Evolutionary conservation across 164 flowering plant species (phyloP).

Genomic region (Taxillus chinensis): DNA sequence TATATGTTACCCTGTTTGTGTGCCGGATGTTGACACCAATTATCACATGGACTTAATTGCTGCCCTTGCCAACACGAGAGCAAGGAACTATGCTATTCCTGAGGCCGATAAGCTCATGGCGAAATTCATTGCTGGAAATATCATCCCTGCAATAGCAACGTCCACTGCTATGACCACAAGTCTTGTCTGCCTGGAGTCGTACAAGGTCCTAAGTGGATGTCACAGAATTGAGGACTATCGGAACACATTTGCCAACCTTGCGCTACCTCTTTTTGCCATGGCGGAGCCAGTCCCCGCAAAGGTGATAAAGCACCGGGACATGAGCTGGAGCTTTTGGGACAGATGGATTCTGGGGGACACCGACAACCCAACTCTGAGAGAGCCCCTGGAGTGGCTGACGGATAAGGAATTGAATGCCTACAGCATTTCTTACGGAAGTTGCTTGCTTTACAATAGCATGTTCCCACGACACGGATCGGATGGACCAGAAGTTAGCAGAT

Average conservation of each 20-base stretch:
- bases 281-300: conserved; percentile 90
- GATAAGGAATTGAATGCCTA: conserved; percentile 69
- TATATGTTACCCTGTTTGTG: no score
- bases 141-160: conserved; percentile 86
- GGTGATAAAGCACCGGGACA: conserved; percentile 62
- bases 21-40: conserved; percentile 87
- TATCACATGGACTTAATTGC: conserved; percentile 81
- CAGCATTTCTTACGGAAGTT: conserved; percentile 76
- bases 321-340: conserved; percentile 93
- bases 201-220: conserved; percentile 64
- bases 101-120: conserved; percentile 88
- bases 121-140: conserved; percentile 85
- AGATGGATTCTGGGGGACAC: conserved; percentile 64
- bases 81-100: conserved; percentile 81
- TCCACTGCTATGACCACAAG: conserved; percentile 90
- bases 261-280: conserved; percentile 74
- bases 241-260: conserved; percentile 80
- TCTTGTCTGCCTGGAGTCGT: conserved; percentile 78
- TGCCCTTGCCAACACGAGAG: conserved; percentile 75
- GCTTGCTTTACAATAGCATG: conserved; percentile 73
- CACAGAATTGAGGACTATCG: conserved; percentile 77
- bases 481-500: conserved; percentile 63
- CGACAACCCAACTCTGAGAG: conserved; percentile 56
- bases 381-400: conserved; percentile 66
- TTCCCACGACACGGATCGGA: conserved; percentile 61